Percentiles rank a stretch among this genome's conserved stretches.
These are phyloP conservation scores for Wakefieldia striispora DNA, from an alignment of 768 basidiomycete species.

Conservation along the genomic window DNA sequence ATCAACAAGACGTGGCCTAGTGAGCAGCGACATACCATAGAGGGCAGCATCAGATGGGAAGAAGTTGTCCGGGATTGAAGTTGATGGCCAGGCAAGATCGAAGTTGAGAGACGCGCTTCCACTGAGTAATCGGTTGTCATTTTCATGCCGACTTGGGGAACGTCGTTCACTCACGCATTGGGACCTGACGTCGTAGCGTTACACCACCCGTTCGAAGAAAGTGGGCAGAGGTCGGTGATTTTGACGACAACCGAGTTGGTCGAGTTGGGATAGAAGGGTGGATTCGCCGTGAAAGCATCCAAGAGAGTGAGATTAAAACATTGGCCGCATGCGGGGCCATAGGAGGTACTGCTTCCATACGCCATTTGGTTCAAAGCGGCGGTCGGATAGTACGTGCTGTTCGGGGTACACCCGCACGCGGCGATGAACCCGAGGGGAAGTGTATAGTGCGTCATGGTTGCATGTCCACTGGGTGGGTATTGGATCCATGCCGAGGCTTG, in stretches of 20 bases:
- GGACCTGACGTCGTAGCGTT: conserved; percentile 57
- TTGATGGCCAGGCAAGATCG: conserved; percentile 77
- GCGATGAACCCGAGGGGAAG: conserved; percentile 50
- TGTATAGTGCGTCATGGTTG: conserved; percentile 77
- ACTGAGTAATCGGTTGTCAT: conserved; percentile 34
- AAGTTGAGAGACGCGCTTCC: conserved; percentile 75
- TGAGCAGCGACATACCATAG: conserved; percentile 48
- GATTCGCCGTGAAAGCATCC: conserved; percentile 61
- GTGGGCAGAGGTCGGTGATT: conserved; percentile 77
- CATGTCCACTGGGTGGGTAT: conserved; percentile 59
- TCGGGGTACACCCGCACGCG: conserved; percentile 72
- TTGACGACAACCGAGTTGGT: conserved; percentile 69
- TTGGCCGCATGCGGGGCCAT: conserved; percentile 71
- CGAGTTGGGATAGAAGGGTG: conserved; percentile 65
- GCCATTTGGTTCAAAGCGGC: conserved; percentile 80
- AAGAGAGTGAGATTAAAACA: conserved; percentile 79
- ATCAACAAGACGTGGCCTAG: not conserved
- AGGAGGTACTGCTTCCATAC: conserved; percentile 69
- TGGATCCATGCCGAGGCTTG: conserved; percentile 55
- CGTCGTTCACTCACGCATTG: conserved; percentile 53
- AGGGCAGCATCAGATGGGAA: conserved; percentile 68
- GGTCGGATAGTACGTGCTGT: conserved; percentile 68
- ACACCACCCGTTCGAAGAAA: conserved; percentile 64
- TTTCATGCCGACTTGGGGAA: not conserved
- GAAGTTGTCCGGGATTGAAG: conserved; percentile 65